Percentiles rank a stretch among this genome's conserved stretches.
Conservation (phyloP, 805 yeast genomes). For the Wickerhamomyces rabaulensis region DNA sequence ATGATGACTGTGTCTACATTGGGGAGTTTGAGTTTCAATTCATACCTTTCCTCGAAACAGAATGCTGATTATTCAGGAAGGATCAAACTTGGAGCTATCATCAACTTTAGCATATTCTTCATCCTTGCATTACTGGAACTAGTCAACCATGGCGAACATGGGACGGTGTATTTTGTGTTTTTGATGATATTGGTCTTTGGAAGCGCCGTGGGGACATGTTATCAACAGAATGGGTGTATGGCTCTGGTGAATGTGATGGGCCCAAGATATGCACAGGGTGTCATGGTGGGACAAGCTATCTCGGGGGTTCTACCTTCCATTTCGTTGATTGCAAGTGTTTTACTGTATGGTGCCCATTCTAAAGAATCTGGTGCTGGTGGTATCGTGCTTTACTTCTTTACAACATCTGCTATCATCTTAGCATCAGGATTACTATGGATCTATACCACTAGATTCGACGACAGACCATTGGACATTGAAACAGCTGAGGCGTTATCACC, state of each 20-base stretch:
- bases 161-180: constrained; percentile 33
- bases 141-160: constrained; percentile 15
- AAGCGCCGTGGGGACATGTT: constrained; percentile 71
- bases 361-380: constrained; percentile 21
- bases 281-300: constrained; percentile 91
- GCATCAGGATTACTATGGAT: constrained; percentile 36
- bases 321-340: constrained; percentile 52
- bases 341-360: constrained; percentile 22
- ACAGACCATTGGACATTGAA: constrained; percentile 14
- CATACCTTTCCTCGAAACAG: constrained; percentile 62
- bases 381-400: constrained; percentile 39
- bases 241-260: constrained; percentile 80
- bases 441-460: constrained; percentile 25
- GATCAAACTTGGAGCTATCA: constrained; percentile 51
- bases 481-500: constrained; percentile 2
- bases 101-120: constrained; percentile 54
- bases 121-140: constrained; percentile 21
- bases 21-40: constrained; percentile 54
- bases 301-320: constrained; percentile 91
- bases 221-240: constrained; percentile 86
- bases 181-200: constrained; percentile 59
- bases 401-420: constrained; percentile 44
- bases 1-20: constrained; percentile 86
- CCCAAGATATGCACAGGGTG: constrained; percentile 76
- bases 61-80: constrained; percentile 51